Percentiles rank a stretch among this genome's conserved stretches.
These are phyloP conservation scores for Populus ilicifolia DNA, from an alignment of 345 rosid genomes.

Conservation along the genomic window DNA sequence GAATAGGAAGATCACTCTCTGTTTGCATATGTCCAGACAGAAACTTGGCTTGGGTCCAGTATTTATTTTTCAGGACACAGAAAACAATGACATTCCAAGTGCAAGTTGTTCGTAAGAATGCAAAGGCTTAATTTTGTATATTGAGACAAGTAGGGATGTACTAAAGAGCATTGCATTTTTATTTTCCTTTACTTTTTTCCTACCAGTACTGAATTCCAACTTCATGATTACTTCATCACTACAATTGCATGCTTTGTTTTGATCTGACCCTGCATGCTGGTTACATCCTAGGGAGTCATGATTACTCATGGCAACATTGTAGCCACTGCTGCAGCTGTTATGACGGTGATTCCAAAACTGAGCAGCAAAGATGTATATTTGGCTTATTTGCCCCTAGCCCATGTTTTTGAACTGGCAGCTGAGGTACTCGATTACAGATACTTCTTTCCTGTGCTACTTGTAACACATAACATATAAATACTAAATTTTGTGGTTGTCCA, in stretches of 20 bases:
- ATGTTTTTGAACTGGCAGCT: conserved; percentile 89
- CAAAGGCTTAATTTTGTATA: neutral
- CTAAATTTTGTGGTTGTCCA: conserved; percentile 33
- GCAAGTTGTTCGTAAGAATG: neutral
- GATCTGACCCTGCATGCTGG: conserved; percentile 25
- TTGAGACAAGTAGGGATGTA: neutral
- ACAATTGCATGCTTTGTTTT: neutral
- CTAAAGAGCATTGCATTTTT: neutral
- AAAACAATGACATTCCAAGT: no score
- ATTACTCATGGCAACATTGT: conserved; percentile 79
- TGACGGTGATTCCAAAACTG: conserved; percentile 57
- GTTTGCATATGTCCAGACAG: neutral
- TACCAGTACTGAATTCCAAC: neutral
- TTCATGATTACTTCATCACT: neutral
- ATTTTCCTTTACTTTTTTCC: neutral
- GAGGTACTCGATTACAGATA: conserved; percentile 46
- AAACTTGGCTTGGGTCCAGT: neutral
- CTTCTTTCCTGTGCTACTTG: conserved; percentile 5
- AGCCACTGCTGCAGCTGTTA: conserved; percentile 79
- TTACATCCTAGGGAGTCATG: conserved; percentile 73
- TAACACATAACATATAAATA: conserved; percentile 15
- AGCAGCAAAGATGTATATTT: conserved; percentile 51
- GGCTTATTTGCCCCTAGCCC: conserved; percentile 92
- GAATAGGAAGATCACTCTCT: neutral
- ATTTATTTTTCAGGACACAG: neutral